Evolutionary conservation across 1,284 basidiomycete genomes (phyloP).

Genomic region (Macrocystidia cucumis): DNA sequence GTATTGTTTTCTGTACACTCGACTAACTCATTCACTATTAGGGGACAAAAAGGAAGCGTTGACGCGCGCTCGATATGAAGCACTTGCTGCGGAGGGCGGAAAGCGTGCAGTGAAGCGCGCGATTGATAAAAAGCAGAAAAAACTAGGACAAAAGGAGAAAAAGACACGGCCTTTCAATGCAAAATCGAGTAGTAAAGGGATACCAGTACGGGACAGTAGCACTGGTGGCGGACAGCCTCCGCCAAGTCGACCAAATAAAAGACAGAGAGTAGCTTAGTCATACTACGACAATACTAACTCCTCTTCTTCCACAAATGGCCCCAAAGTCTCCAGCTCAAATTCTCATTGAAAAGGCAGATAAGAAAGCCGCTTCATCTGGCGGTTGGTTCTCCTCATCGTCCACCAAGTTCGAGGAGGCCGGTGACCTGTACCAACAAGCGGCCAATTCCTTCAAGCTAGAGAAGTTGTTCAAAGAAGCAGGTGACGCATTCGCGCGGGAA

Average conservation of each 20-base stretch:
- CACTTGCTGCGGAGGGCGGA: conserved; percentile 68
- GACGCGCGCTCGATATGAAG: conserved; percentile 69
- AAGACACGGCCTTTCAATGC: conserved; percentile 64
- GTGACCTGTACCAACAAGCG: conserved; percentile 90
- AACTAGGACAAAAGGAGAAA: conserved; percentile 86
- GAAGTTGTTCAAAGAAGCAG: conserved; percentile 86
- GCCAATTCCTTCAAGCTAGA: conserved; percentile 96
- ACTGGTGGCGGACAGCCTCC: too few species aligned
- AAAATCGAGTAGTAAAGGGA: conserved; percentile 13
- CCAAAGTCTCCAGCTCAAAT: conserved; percentile 61
- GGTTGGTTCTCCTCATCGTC: conserved; percentile 83
- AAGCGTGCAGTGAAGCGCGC: conserved; percentile 79
- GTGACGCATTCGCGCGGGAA: conserved; percentile 83
- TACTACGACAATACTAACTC: too few species aligned
- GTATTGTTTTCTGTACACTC: conserved; percentile 8
- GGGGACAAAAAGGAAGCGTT: conserved; percentile 74
- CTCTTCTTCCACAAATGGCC: conserved; percentile 38
- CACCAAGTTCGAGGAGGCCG: conserved; percentile 88
- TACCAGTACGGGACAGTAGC: too few species aligned
- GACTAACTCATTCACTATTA: conserved; percentile 20
- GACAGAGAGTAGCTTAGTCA: too few species aligned
- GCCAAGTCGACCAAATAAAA: too few species aligned
- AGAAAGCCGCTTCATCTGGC: conserved; percentile 78
- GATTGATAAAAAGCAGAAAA: conserved; percentile 85
- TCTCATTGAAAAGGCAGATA: conserved; percentile 83